phyloP scores from a whole-genome alignment of 495 filamentous ascomycete species.

The Penicillium mononematosum region DNA sequence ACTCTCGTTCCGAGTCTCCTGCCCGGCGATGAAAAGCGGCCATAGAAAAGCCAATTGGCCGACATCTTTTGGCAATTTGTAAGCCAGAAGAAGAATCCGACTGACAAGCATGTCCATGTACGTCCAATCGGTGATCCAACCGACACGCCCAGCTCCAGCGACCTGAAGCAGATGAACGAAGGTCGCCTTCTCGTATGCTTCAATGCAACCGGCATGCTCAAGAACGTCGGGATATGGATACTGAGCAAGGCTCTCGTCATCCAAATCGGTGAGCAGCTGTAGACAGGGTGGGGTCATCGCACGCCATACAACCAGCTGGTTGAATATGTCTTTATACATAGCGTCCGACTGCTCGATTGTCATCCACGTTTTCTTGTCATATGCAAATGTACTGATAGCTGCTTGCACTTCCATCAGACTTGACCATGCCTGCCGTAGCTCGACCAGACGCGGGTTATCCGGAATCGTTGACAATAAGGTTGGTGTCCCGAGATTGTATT shows the following conservation, averaged over 20 bases:
- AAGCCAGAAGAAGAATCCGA: slow-evolving; percentile 35
- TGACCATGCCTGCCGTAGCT: slow-evolving; percentile 39
- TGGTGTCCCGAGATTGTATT: slow-evolving; percentile 42
- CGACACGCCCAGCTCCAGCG: slow-evolving; percentile 34
- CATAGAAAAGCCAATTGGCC: slow-evolving; percentile 39
- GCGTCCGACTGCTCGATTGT: slow-evolving; percentile 34
- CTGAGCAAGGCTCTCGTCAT: slow-evolving; percentile 30
- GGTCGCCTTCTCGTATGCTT: slow-evolving; percentile 45
- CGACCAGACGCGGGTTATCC: slow-evolving; percentile 31
- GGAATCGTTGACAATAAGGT: slow-evolving; percentile 29
- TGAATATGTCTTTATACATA: slow-evolving; percentile 35
- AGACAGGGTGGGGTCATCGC: slow-evolving; percentile 33
- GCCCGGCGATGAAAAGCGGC: slow-evolving; percentile 43
- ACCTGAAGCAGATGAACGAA: slow-evolving; percentile 39
- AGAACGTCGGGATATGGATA: slow-evolving; percentile 37
- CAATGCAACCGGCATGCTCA: slow-evolving; percentile 42
- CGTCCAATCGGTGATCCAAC: slow-evolving; percentile 27
- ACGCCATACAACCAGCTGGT: slow-evolving; percentile 37
- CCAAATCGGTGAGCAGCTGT: slow-evolving; percentile 32
- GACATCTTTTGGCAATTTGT: slow-evolving; percentile 38
- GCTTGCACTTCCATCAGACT: slow-evolving; percentile 45
- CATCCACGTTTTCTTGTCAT: slow-evolving; percentile 37
- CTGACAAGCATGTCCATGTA: slow-evolving; percentile 36
- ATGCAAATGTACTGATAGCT: slow-evolving; percentile 38
- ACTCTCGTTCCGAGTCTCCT: slow-evolving; percentile 34